phyloP scores from a whole-genome alignment of 202 grass and related monocot species.

The Zizania palustris region DNA sequence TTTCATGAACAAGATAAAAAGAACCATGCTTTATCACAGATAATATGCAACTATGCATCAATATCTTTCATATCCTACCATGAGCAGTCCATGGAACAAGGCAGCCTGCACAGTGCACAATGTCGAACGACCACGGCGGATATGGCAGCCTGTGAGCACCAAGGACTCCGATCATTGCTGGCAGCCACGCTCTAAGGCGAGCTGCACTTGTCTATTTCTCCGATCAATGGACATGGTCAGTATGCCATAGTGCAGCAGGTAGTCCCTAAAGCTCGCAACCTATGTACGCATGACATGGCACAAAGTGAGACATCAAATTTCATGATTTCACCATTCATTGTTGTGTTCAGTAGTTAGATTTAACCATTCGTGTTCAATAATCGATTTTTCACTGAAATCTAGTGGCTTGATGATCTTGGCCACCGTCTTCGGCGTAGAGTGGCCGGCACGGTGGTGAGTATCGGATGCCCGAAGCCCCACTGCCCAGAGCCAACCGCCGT shows the following conservation, averaged over 20 bases:
- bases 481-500: too few relatives aligned
- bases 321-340: too few relatives aligned
- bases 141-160: constrained; percentile 67
- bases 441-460: too few relatives aligned
- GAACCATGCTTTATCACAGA: neutral
- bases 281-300: constrained; percentile 22
- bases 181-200: constrained; percentile 91
- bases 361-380: neutral
- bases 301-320: neutral
- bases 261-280: constrained; percentile 80
- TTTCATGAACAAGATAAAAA: neutral
- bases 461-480: too few relatives aligned
- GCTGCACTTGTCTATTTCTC: constrained; percentile 64
- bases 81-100: constrained; percentile 66
- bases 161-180: constrained; percentile 71
- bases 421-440: too few relatives aligned
- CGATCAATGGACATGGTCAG: constrained; percentile 77
- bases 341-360: neutral
- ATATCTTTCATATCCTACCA: constrained; percentile 56
- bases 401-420: too few relatives aligned
- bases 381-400: neutral
- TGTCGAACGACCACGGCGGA: constrained; percentile 77
- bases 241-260: constrained; percentile 61
- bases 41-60: neutral
- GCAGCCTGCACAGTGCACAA: constrained; percentile 79